Percentiles rank a stretch among this genome's conserved stretches.
phyloP scores from a whole-genome alignment of 2,329 filamentous ascomycete genomes.

The Neophaeococcomyces aloes region DNA sequence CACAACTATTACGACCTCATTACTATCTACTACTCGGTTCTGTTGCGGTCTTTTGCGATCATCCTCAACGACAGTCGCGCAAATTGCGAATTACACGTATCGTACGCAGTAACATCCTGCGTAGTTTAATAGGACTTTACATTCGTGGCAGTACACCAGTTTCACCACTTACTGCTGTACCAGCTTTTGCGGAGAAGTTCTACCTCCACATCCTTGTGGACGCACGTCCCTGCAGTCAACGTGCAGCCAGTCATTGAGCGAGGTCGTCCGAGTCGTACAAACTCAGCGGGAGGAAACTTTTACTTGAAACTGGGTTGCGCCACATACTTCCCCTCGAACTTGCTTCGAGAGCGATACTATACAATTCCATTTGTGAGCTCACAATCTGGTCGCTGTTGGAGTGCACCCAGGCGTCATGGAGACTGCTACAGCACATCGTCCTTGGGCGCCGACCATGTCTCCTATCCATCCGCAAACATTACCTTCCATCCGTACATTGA shows the following conservation, averaged over 20 bases:
- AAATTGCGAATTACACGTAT: not conserved
- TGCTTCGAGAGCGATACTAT: not conserved
- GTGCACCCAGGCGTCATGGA: constrained; percentile 27
- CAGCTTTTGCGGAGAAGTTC: not conserved
- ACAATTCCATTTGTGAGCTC: constrained; percentile 6
- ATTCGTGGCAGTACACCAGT: constrained; percentile 1
- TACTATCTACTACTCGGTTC: too few species aligned
- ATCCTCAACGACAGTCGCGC: too few species aligned
- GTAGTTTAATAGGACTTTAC: not conserved
- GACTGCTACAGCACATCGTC: constrained; percentile 30
- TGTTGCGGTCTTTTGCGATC: too few species aligned
- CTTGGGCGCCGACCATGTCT: constrained; percentile 35
- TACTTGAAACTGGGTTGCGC: constrained; percentile 5
- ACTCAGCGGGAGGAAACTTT: not conserved
- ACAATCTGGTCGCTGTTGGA: not conserved
- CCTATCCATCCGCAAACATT: constrained; percentile 28
- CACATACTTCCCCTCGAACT: not conserved
- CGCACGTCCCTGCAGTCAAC: not conserved
- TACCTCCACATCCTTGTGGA: not conserved
- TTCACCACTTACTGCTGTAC: constrained; percentile 1
- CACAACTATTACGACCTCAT: too few species aligned
- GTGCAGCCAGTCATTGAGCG: not conserved
- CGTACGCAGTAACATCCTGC: not conserved
- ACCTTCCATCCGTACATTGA: constrained; percentile 39
- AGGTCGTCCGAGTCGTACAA: constrained; percentile 1